Percentiles rank a stretch among this genome's conserved stretches.
These are phyloP conservation scores for Daucus carota DNA, from an alignment of 129 eudicot species.

Conservation along the genomic window DNA sequence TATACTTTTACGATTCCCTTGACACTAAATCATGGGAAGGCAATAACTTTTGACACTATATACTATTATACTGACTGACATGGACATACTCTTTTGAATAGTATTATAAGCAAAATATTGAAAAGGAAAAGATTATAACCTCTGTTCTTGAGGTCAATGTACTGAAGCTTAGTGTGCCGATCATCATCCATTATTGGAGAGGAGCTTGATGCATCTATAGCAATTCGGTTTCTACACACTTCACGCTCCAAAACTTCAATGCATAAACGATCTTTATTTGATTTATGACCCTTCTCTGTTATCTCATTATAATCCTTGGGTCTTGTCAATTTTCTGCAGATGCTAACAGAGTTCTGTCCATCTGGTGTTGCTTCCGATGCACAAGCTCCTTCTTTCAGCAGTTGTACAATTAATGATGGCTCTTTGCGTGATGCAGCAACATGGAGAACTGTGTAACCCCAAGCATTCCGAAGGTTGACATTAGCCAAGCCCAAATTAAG, in stretches of 20 bases:
- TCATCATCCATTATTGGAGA: conserved; percentile 47
- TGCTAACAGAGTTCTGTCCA: conserved; percentile 57
- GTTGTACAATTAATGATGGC: conserved; percentile 46
- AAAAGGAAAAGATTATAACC: conserved; percentile 28
- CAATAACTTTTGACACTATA: neutral
- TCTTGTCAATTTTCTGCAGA: conserved; percentile 52
- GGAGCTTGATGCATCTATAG: conserved; percentile 29
- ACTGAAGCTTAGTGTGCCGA: conserved; percentile 50
- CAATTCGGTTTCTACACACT: conserved; percentile 41
- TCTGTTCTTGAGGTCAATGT: conserved; percentile 51
- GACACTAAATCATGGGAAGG: neutral
- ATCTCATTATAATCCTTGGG: conserved; percentile 49
- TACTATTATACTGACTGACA: neutral
- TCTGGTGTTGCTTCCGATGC: conserved; percentile 40
- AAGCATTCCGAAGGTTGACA: conserved; percentile 43
- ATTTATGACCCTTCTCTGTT: conserved; percentile 46
- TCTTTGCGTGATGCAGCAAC: conserved; percentile 73
- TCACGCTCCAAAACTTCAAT: conserved; percentile 75
- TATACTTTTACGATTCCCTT: neutral
- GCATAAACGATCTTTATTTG: conserved; percentile 56
- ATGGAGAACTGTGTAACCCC: conserved; percentile 72
- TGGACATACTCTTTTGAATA: neutral
- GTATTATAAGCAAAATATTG: neutral
- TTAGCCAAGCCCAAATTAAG: conserved; percentile 42
- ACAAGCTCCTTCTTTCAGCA: conserved; percentile 39